These are phyloP conservation scores for Poa pratensis DNA, from an alignment of 176 grass and related monocot species.

Conservation along the genomic window DNA sequence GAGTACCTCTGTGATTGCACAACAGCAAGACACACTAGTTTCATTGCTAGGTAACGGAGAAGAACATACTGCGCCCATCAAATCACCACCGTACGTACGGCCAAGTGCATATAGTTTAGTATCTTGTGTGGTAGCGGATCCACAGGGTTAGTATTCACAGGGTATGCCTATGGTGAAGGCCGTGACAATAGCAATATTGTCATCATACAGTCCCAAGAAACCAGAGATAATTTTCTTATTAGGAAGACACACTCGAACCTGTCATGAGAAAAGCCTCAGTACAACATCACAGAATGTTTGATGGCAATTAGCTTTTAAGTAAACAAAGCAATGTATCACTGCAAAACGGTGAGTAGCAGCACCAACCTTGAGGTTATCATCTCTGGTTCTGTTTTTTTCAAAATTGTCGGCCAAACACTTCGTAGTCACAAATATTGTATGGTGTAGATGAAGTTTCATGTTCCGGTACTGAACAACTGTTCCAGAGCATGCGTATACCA, in stretches of 20 bases:
- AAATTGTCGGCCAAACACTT: neutral
- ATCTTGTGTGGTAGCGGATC: neutral
- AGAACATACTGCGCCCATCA: neutral
- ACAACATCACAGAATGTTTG: no score
- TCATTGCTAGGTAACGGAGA: neutral
- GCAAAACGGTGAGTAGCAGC: no score
- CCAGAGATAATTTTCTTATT: neutral
- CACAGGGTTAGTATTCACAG: neutral
- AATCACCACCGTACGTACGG: neutral
- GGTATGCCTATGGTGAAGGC: neutral
- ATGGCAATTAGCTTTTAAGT: no score
- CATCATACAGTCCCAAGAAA: slow-evolving; percentile 10
- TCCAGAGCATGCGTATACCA: neutral
- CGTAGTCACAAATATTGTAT: neutral
- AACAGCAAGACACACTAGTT: neutral
- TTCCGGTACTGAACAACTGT: neutral
- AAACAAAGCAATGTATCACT: no score
- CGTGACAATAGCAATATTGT: neutral
- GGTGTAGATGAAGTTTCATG: neutral
- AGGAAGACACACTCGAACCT: neutral
- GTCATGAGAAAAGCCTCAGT: no score
- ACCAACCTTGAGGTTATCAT: neutral
- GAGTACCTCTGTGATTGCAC: neutral
- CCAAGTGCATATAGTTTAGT: neutral
- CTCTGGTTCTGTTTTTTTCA: neutral